These are phyloP conservation scores for Russula vinacea DNA, from an alignment of 768 basidiomycete genomes.

Conservation along the genomic window DNA sequence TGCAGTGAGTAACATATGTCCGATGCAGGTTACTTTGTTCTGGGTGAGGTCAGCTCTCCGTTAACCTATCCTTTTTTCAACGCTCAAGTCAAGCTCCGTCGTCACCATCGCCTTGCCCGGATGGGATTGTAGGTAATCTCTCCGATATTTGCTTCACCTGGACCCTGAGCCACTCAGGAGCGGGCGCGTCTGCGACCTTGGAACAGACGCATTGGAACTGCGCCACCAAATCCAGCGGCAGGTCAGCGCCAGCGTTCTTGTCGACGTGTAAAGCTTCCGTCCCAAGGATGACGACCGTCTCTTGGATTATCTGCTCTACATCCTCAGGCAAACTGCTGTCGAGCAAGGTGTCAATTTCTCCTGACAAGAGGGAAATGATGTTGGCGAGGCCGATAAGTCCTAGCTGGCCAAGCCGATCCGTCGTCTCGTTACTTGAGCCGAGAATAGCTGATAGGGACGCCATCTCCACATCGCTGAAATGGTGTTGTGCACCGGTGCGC, in stretches of 20 bases:
- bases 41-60: no score
- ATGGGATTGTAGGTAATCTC: neutral
- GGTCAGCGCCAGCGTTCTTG: neutral
- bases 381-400: neutral
- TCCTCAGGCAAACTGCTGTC: neutral
- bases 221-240: constrained; percentile 2
- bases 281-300: neutral
- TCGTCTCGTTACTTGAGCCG: neutral
- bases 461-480: neutral
- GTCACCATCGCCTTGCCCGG: neutral
- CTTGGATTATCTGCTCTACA: neutral
- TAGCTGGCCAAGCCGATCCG: neutral
- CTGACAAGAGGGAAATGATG: neutral
- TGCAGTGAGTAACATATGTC: neutral
- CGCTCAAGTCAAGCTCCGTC: neutral
- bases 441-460: neutral
- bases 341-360: neutral
- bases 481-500: neutral
- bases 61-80: no score
- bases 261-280: neutral
- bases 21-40: no score
- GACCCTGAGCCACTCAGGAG: neutral
- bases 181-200: neutral
- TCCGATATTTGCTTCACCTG: neutral
- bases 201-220: neutral